Conservation (phyloP, 164 flowering plant genomes). For the Piper betle region DNA sequence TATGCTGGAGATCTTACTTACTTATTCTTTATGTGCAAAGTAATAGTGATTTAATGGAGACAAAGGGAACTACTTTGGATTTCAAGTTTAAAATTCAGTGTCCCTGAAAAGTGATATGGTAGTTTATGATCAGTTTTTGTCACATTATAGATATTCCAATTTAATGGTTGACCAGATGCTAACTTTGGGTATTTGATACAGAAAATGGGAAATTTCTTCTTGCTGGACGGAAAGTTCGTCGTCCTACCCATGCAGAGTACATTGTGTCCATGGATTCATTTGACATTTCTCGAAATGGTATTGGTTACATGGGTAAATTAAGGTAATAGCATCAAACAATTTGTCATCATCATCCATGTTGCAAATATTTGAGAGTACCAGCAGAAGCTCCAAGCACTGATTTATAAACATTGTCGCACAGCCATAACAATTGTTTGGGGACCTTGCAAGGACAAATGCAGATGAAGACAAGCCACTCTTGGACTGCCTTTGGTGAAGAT, state of each 20-base stretch:
- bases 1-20: not conserved
- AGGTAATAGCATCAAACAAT: slow-evolving; percentile 1
- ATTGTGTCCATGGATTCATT: slow-evolving; percentile 10
- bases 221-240: slow-evolving; percentile 13
- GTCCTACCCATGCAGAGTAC: slow-evolving; percentile 12
- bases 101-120: too few relatives aligned
- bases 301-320: slow-evolving; percentile 12
- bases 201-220: slow-evolving; percentile 13
- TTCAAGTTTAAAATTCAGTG: too few relatives aligned
- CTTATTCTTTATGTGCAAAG: too few relatives aligned
- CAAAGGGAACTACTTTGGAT: too few relatives aligned
- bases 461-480: slow-evolving; percentile 39
- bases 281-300: slow-evolving; percentile 10
- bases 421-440: slow-evolving; percentile 95
- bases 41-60: too few relatives aligned
- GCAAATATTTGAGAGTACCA: slow-evolving; percentile 47
- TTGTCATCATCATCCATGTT: too few relatives aligned
- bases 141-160: not conserved
- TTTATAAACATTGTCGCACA: slow-evolving; percentile 95
- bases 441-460: slow-evolving; percentile 56
- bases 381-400: slow-evolving; percentile 85
- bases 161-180: not conserved
- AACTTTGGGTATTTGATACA: slow-evolving; percentile 2
- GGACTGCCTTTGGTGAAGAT: slow-evolving; percentile 74
- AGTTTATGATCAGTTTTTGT: too few relatives aligned